Evolutionary conservation across 1,284 basidiomycete genomes (phyloP), one percentile per base, ranked within the genome.

Genomic region (Amylostereum areolatum): DNA sequence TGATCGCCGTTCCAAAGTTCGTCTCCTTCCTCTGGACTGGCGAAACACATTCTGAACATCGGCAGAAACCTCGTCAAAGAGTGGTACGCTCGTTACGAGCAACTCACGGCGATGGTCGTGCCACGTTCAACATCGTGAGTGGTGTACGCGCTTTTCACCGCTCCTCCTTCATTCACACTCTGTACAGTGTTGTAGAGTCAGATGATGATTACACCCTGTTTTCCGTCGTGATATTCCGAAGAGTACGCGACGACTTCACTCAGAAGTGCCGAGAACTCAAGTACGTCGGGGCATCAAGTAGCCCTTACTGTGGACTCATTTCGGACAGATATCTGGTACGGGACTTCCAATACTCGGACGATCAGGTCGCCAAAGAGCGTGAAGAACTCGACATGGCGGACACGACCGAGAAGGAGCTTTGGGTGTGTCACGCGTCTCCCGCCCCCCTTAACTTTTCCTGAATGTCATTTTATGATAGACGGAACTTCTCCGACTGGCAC

Each of bases 211-310:
- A 85, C 65, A 78, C 81, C 18, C 76, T 99, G 18, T 94, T 89
- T 62, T 80, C 83, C 33, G 92, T 94, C 2, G 92, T 96, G 28
- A 75, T 98, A 29, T 99, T 99, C 78, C 85, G 85, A 61, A 87
- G 91, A 60, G 82, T 92, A 44, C 85, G 89, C 61, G 96, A 99
- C 57, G 90, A 97, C 51, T 98, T 96, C 65, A 69, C 87, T 3
- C 93, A 97, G 70, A 95, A 93, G 67, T 96, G 92, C 62, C 76
- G 97, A 55, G 97, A 99, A 67, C 86, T 92, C 71, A 98, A 97
- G 92, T 95, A 54, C 56, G 55, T 40, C 18, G 71, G 59, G 33
- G 5, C 39, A 3, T 36, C 28, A 30, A 29, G 42, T 42, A 5
- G 9, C 27, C 28, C 18, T 44, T 29, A 45, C n/a, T 49, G 46